Evolutionary conservation across 139 green algal genomes (phyloP).

Genomic region (Chlamydomonas applanata): DNA sequence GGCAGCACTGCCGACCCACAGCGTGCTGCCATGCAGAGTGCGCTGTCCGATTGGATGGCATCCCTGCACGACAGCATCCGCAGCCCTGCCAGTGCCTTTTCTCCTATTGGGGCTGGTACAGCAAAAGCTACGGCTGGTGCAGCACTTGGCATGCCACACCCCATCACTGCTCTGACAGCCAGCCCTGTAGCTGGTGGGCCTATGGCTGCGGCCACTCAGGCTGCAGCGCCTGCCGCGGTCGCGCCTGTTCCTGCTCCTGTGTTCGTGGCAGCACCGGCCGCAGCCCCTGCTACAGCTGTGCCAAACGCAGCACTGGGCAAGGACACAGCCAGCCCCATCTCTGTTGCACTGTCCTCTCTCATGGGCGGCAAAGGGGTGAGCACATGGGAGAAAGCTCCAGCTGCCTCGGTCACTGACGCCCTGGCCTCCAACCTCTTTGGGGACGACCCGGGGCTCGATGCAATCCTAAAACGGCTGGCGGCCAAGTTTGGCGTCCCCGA

Average conservation of each 20-base stretch:
- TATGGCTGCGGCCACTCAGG: too few species aligned
- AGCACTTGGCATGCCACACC: too few species aligned
- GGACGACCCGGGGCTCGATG: slow-evolving; percentile 2
- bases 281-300: neutral
- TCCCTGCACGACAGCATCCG: neutral
- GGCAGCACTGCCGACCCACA: neutral
- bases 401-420: neutral
- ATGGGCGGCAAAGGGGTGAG: too few species aligned
- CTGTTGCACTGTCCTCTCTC: too few species aligned
- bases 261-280: too few species aligned
- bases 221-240: too few species aligned
- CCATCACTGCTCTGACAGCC: too few species aligned
- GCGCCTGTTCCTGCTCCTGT: too few species aligned
- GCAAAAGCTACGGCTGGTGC: too few species aligned
- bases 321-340: neutral
- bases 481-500: slow-evolving; percentile 12
- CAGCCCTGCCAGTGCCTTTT: too few species aligned
- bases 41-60: slow-evolving; percentile 4
- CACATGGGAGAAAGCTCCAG: neutral
- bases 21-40: neutral
- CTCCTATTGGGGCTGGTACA: too few species aligned
- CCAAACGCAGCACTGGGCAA: neutral
- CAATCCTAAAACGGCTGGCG: slow-evolving; percentile 5
- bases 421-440: neutral
- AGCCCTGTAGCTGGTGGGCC: too few species aligned